Evolutionary conservation across 2,329 filamentous ascomycete species (phyloP), one percentile per base, ranked within the genome.

Genomic region (Cryphonectria parasitica): DNA sequence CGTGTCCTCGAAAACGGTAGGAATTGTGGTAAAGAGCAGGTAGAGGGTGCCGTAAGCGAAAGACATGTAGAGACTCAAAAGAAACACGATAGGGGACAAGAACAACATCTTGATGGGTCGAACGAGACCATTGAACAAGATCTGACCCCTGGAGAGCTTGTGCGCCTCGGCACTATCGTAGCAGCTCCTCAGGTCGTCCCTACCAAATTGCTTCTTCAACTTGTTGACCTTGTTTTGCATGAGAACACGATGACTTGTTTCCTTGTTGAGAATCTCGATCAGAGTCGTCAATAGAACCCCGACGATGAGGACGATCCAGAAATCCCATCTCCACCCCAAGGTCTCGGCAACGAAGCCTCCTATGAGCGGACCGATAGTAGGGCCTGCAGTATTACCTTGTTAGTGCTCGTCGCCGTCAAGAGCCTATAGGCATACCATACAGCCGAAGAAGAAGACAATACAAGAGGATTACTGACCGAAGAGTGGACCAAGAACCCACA

Each of bases 21-120:
- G 82, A 72, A 87, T 84, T 25, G 85, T 85, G 72, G 84, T 87
- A 78, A 86, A 87, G 74, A 87, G 83, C 13, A 88, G 80, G 75
- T 87, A 87, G 28, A 87, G 80, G 63, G 83, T 83, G 62, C 85
- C 85, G 74, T 87, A 87, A 31, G 81, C 80, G 74, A 87, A 86
- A 60, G 85, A 83, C 58, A 85, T 82, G 78, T 87, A 87, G 5
- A 86, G 72, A 0, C 83, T 84, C 25, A 86, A 77, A 45, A 81
- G 76, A 49, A 85, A 78, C 61, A 87, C 78, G 72, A 87, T 81
- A 25, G 83, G 83, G 3, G 84, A 86, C 28, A 82, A 76, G 71
- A 85, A 79, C 45, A 88, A 82, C 79, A 88, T 82, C 70, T 69
- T 72, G 60, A 65, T 64, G 39, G 66, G 65, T 28, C 74, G 54